Percentiles rank a stretch among this genome's conserved stretches.
These are phyloP conservation scores for Stephanocyclus meneghinianus DNA, from an alignment of 352 stramenopile genomes.

Conservation along the genomic window DNA sequence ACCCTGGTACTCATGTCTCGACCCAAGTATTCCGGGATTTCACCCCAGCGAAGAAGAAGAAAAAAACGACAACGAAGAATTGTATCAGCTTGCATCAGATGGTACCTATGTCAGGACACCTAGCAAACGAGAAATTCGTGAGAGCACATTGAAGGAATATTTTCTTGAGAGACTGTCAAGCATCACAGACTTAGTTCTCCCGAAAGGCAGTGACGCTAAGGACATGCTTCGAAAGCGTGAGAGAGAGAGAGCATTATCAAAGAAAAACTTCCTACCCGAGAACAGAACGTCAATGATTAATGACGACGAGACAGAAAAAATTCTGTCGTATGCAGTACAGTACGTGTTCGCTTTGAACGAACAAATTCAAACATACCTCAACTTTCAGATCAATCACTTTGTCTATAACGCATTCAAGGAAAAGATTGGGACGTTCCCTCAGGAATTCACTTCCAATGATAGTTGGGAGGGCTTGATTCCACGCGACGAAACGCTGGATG, in stretches of 20 bases:
- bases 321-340: conserved; percentile 61
- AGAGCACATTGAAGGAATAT: conserved; percentile 32
- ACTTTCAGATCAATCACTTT: conserved; percentile 71
- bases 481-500: conserved; percentile 41
- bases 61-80: conserved; percentile 7
- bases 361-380: conserved; percentile 60
- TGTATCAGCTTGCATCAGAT: neutral
- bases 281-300: conserved; percentile 73
- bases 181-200: no score
- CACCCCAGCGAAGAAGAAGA: conserved; percentile 34
- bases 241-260: conserved; percentile 29
- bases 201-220: neutral
- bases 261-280: conserved; percentile 66
- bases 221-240: conserved; percentile 43
- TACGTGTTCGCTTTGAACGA: conserved; percentile 67
- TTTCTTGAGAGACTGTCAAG: neutral
- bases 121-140: conserved; percentile 27
- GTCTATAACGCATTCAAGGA: conserved; percentile 69
- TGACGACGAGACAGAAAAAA: conserved; percentile 62
- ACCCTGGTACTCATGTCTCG: conserved; percentile 63
- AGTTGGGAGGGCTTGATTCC: conserved; percentile 60
- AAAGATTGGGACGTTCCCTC: conserved; percentile 46
- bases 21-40: conserved; percentile 68
- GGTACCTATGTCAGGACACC: conserved; percentile 29
- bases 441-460: conserved; percentile 31